Percentiles rank a stretch among this genome's conserved stretches.
Evolutionary conservation across 108 stramenopile species (phyloP).

Genomic region (Phaeodactylum tricornutum): DNA sequence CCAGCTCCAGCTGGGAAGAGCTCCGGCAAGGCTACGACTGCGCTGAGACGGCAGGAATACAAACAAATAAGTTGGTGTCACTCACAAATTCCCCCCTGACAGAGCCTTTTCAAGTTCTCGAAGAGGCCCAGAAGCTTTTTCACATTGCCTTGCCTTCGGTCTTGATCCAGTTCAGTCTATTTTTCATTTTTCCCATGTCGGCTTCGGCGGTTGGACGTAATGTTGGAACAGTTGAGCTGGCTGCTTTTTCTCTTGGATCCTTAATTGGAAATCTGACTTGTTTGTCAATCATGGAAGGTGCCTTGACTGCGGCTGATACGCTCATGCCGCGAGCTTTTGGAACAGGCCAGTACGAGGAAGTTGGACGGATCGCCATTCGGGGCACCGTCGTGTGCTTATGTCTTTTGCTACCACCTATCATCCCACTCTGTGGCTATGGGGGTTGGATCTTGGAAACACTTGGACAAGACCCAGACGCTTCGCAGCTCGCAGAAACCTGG

Average conservation of each 20-base stretch:
- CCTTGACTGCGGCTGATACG: slow-evolving; percentile 30
- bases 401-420: slow-evolving; percentile 17
- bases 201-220: slow-evolving; percentile 23
- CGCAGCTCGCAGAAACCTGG: slow-evolving; percentile 20
- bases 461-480: slow-evolving; percentile 11
- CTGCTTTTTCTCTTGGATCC: slow-evolving; percentile 28
- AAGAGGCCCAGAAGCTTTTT: slow-evolving; percentile 22
- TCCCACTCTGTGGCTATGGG: slow-evolving; percentile 10
- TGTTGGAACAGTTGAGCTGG: slow-evolving; percentile 23
- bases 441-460: slow-evolving; percentile 19
- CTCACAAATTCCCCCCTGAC: too few species aligned
- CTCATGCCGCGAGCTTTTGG: slow-evolving; percentile 31
- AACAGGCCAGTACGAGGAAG: slow-evolving; percentile 13
- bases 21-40: too few species aligned
- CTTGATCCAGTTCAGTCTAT: slow-evolving; percentile 22
- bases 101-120: slow-evolving; percentile 14
- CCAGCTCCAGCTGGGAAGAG: too few species aligned
- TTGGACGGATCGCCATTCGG: slow-evolving; percentile 26
- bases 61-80: too few species aligned
- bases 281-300: slow-evolving; percentile 23
- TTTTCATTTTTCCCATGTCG: slow-evolving; percentile 24
- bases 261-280: slow-evolving; percentile 34
- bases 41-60: too few species aligned
- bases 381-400: slow-evolving; percentile 14
- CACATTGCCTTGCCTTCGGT: too few species aligned